Evolutionary conservation across 495 filamentous ascomycete genomes (phyloP), one percentile per base, ranked within the genome.

Genomic region (Xylaria acuta): DNA sequence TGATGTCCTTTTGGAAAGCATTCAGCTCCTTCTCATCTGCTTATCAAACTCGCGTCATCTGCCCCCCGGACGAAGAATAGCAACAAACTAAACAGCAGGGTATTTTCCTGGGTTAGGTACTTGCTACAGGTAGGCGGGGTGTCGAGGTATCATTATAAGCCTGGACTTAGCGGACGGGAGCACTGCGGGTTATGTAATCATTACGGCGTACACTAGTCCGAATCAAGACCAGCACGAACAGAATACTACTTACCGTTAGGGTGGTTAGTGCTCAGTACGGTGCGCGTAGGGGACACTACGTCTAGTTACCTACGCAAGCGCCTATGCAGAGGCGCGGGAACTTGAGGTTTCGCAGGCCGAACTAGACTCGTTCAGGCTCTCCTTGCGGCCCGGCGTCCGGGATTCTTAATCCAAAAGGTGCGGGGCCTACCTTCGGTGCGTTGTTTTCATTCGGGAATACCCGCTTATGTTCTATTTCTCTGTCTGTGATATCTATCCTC

Each of bases 1-100:
- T 60, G 58, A 60, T 60, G 58, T 60, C 32, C 58, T 38, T 38
- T 60, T 60, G 58, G 58, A 22, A 60, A 40, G 8, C 58, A 32
- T 60, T 60, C 32, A 60, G 34, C 58, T 60, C 58, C 58, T 58
- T 58, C 25, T 27, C 25, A 18, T 20, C 25, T 38, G 25, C 53
- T 32, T 25, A 60, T 36, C n/a, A 12, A 38, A 38, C 3, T 60
- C 34, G 18, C 58, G 32, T 56, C 27, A 22, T 38, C 32, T 22
- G 8, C 6, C 32, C 27, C 22, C 30, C 30, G 18, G 56, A 59
- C 56, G 38, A 38, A 38, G 58, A 60, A 60, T 60, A 60, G 58
- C 20, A 38, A 22, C 8, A 22, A 25, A 3, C 18, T 6, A 34
- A 22, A 5, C 22, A 12, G 58, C 54, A 32, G 58, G 58, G 9